phyloP scores from a whole-genome alignment of 208 protist species.

The Willaertia magna region DNA sequence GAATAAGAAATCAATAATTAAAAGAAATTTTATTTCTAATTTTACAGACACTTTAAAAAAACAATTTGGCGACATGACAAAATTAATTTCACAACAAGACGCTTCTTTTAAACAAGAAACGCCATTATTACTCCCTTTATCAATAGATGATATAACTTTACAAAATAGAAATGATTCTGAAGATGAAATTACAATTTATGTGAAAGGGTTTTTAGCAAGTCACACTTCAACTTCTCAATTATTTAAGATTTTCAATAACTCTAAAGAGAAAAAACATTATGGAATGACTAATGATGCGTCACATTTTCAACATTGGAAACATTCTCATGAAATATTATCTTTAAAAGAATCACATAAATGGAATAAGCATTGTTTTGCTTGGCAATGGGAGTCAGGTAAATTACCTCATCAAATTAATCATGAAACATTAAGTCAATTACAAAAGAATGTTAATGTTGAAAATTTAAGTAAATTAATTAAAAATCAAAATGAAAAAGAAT shows the following conservation, averaged over 20 bases:
- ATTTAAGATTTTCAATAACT: background rate
- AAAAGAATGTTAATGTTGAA: background rate
- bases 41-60: too few relatives aligned
- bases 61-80: too few relatives aligned
- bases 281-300: background rate
- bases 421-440: background rate
- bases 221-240: background rate
- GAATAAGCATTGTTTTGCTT: background rate
- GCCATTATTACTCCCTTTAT: background rate
- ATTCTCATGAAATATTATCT: background rate
- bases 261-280: background rate
- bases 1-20: too few relatives aligned
- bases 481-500: too few relatives aligned
- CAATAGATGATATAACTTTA: background rate
- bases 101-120: background rate
- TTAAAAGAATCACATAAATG: background rate
- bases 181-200: background rate
- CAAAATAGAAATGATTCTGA: background rate
- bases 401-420: background rate
- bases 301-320: background rate
- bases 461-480: background rate
- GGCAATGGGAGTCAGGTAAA: background rate
- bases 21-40: too few relatives aligned
- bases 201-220: background rate
- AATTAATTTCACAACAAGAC: too few relatives aligned